Base-by-base conservation (phyloP, 2,329 filamentous ascomycete species). In the Fusarium siculi region DNA sequence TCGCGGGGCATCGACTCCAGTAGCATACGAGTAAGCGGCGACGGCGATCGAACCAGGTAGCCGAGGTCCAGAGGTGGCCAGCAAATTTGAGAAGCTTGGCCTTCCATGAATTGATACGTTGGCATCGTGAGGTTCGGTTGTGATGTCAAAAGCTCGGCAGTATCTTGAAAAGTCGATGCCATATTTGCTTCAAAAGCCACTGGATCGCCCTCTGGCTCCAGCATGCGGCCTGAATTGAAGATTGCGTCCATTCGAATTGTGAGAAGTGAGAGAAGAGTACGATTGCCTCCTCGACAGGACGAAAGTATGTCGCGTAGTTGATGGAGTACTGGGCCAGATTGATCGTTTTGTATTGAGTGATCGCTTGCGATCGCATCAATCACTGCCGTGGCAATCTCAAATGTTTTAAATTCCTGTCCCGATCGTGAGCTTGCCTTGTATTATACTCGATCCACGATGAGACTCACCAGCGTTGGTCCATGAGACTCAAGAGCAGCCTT, bases 401-500 rank as follows among this genome's bases (percentile, higher is more conserved):
- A 86, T 5, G 84, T 84, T 55, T 86, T 86, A 72, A 84, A 84
- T 73, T 86, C 79, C 78, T 80, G 32, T 2, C 18, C 4, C 4
- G 9, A 18, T 15, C 56, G 47, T 77, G 25, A n/a, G n/a, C n/a
- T n/a, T n/a, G n/a, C n/a, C n/a, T n/a, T n/a, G n/a, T n/a, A n/a
- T n/a, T n/a, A n/a, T n/a, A n/a, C n/a, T n/a, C n/a, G n/a, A n/a
- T n/a, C n/a, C n/a, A n/a, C n/a, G n/a, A n/a, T n/a, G n/a, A n/a
- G n/a, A n/a, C n/a, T 56, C 55, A 63, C 85, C 73, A 87, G 83
- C 2, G 83, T 84, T 9, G 85, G 82, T 0, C 86, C 86, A 60
- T 87, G 86, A 0, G 85, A 85, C 66, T 87, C 85, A 7, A 87
- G 80, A 1, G 85, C 86, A 1, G 84, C 79, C 55, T 80, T 81